Base-by-base conservation (phyloP, 1,284 basidiomycete genomes). In the Kwoniella shivajii region DNA sequence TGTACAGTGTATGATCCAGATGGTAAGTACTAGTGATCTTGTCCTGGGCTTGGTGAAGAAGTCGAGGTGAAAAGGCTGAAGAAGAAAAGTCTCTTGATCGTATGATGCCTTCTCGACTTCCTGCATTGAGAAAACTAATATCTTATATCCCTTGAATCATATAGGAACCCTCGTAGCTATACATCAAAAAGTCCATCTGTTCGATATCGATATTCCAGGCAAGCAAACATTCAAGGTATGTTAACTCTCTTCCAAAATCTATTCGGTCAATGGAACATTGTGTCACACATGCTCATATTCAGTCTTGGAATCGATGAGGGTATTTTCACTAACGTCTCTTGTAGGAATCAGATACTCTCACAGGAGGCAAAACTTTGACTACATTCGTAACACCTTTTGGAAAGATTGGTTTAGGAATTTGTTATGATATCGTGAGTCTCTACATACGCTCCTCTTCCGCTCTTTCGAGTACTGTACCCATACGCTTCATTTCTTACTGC, bases 161-260 rank as follows among this genome's bases (percentile, higher is more conserved):
- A 11, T 61, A 91, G 91, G 91, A 13, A 85, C 89, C 49, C 83
- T 98, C 38, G 85, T 99, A 27, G 88, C 90, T 0, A 85, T 85
- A 34, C 92, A 98, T 76, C 86, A 95, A 52, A 98, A 99, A 78
- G 84, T 99, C 1, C 96, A 99, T 73, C 81, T 99, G 9, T 99
- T 99, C 73, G 95, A 99, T 75, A 98, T 99, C 60, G 91, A 99
- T 73, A 95, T 98, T 54, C 93, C 93, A 0, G 95, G 95, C 18
- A 88, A 91, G 75, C 97, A 99, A 78, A 92, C 81, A 4, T 99
- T 99, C 85, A 95, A 95, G 82, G 92, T 89, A 54, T 60, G 79
- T 66, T 41, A 13, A 30, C 24, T 33, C 24, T 42, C 4, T n/a
- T n/a, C 3, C 11, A 24, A 5, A 6, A 29, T 11, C 6, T 4